These are phyloP conservation scores for Aspergillus diversus DNA, from an alignment of 495 filamentous ascomycete species.

Conservation along the genomic window DNA sequence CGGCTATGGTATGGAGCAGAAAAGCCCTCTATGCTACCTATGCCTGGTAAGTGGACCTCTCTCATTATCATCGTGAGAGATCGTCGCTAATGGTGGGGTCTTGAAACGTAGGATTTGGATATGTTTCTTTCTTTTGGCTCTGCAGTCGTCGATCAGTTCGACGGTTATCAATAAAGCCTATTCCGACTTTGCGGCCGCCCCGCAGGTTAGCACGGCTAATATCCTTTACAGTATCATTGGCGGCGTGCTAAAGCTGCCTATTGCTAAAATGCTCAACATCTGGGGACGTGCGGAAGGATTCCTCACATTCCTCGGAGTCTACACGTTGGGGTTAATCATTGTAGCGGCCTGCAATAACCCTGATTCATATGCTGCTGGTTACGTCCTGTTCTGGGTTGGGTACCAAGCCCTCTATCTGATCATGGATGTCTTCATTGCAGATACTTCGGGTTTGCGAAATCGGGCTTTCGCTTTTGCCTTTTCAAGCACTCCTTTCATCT, in stretches of 20 bases:
- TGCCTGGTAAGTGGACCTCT: conserved; percentile 33
- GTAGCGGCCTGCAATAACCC: conserved; percentile 53
- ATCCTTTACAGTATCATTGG: conserved; percentile 57
- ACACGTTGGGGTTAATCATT: conserved; percentile 50
- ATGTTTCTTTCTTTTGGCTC: conserved; percentile 46
- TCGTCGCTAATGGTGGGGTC: background rate
- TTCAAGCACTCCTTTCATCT: conserved; percentile 66
- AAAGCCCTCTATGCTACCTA: conserved; percentile 41
- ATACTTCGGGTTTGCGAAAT: conserved; percentile 66
- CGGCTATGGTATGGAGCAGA: conserved; percentile 42
- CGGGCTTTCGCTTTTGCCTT: conserved; percentile 66
- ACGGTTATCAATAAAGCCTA: conserved; percentile 38
- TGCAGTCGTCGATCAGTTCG: conserved; percentile 39
- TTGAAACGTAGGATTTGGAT: conserved; percentile 42
- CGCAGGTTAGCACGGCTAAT: conserved; percentile 40
- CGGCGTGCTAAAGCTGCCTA: conserved; percentile 65
- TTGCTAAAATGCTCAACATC: conserved; percentile 69
- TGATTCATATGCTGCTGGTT: conserved; percentile 51
- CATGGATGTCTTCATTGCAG: conserved; percentile 66
- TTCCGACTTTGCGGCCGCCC: conserved; percentile 34
- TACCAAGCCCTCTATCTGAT: conserved; percentile 62
- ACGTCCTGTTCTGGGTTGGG: conserved; percentile 61
- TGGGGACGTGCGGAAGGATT: conserved; percentile 64
- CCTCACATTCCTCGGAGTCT: conserved; percentile 42
- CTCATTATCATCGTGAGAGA: background rate